Evolutionary conservation across 1,139 yeast genomes (phyloP).

Genomic region (Yamadazyma dendronema): DNA sequence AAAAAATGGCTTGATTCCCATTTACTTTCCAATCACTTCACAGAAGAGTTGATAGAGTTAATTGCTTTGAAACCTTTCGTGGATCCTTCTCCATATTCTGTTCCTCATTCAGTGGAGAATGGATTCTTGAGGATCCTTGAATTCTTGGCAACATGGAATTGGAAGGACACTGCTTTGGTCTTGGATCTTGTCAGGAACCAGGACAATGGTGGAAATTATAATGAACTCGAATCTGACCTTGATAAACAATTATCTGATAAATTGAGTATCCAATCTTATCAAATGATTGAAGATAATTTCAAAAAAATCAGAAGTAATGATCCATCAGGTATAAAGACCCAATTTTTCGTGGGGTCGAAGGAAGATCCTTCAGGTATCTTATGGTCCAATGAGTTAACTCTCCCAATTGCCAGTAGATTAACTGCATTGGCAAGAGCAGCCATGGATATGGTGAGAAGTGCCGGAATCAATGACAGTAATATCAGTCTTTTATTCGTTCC

Average conservation of each 20-base stretch:
- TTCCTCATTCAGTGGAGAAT: slow-evolving; percentile 74
- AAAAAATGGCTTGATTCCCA: slow-evolving; percentile 85
- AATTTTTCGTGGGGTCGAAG: slow-evolving; percentile 77
- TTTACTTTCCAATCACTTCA: slow-evolving; percentile 62
- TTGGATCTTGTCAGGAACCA: slow-evolving; percentile 65
- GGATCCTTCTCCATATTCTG: slow-evolving; percentile 77
- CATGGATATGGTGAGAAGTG: slow-evolving; percentile 45
- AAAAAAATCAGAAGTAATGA: slow-evolving; percentile 66
- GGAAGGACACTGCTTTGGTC: slow-evolving; percentile 85
- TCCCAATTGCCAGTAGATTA: slow-evolving; percentile 82
- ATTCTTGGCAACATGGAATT: slow-evolving; percentile 83
- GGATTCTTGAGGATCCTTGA: slow-evolving; percentile 78
- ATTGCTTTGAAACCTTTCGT: slow-evolving; percentile 82
- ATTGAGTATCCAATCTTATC: slow-evolving; percentile 60
- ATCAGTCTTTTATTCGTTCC: slow-evolving; percentile 70
- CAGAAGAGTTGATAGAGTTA: slow-evolving; percentile 79
- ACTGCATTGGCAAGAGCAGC: slow-evolving; percentile 87
- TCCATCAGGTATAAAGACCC: slow-evolving; percentile 77
- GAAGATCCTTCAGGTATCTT: slow-evolving; percentile 80
- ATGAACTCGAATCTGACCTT: slow-evolving; percentile 18
- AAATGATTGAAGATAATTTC: slow-evolving; percentile 63
- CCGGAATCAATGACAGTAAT: slow-evolving; percentile 45
- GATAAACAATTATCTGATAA: slow-evolving; percentile 52
- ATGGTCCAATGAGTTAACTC: slow-evolving; percentile 71
- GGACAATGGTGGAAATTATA: slow-evolving; percentile 19